These are phyloP conservation scores for Penicillium steckii DNA, from an alignment of 495 filamentous ascomycete genomes.

Conservation along the genomic window DNA sequence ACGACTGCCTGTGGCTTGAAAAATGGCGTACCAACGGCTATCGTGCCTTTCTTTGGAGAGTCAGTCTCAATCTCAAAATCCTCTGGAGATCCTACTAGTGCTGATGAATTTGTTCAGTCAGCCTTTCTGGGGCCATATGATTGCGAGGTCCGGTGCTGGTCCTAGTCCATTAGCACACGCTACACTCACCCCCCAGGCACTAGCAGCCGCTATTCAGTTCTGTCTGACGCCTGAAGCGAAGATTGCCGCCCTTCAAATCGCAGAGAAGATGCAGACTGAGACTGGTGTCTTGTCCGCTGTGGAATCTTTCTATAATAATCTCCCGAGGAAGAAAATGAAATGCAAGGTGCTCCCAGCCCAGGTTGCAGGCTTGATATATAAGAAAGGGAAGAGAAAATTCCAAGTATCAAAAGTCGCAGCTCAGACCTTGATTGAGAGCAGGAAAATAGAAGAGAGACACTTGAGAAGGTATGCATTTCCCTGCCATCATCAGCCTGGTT, in stretches of 20 bases:
- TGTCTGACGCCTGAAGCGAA: slow-evolving; percentile 59
- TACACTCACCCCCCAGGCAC: slow-evolving; percentile 58
- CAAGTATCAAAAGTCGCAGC: slow-evolving; percentile 71
- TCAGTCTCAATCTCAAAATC: slow-evolving; percentile 43
- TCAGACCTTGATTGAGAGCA: slow-evolving; percentile 59
- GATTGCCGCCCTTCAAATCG: slow-evolving; percentile 56
- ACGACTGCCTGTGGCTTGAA: slow-evolving; percentile 63
- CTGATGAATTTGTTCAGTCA: slow-evolving; percentile 40
- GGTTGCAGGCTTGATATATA: too few relatives aligned
- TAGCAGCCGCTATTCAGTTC: slow-evolving; percentile 69
- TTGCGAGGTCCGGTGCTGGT: slow-evolving; percentile 36
- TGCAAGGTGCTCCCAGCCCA: slow-evolving; percentile 66
- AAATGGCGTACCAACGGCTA: slow-evolving; percentile 53
- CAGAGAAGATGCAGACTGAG: slow-evolving; percentile 61
- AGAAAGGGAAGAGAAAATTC: too few relatives aligned
- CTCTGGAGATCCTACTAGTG: not conserved
- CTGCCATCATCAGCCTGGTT: too few relatives aligned
- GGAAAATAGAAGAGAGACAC: too few relatives aligned
- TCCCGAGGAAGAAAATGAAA: slow-evolving; percentile 62
- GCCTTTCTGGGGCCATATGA: slow-evolving; percentile 79
- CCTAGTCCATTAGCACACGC: slow-evolving; percentile 38
- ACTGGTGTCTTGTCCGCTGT: slow-evolving; percentile 74
- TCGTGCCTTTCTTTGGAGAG: slow-evolving; percentile 69
- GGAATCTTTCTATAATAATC: slow-evolving; percentile 62
- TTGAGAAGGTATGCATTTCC: too few relatives aligned